Evolutionary conservation across 345 rosid species (phyloP).

Genomic region (Dimocarpus longan): DNA sequence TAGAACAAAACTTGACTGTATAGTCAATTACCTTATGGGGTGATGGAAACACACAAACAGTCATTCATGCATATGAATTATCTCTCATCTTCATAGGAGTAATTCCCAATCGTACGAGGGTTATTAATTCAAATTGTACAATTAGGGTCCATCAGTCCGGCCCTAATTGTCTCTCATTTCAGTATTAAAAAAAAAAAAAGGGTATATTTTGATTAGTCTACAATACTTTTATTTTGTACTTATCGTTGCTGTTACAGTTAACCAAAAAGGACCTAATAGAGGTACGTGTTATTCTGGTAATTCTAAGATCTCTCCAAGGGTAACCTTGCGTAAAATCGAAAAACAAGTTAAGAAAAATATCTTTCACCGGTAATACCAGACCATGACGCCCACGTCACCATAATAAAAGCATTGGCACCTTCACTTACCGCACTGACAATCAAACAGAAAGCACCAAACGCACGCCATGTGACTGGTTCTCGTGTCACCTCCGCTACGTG

Average conservation of each 20-base stretch:
- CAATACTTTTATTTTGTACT: too few species aligned
- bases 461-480: conserved; percentile 12
- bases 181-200: too few species aligned
- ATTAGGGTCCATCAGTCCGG: too few species aligned
- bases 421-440: conserved; percentile 12
- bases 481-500: conserved; percentile 11
- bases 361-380: neutral
- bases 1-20: too few species aligned
- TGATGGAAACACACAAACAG: too few species aligned
- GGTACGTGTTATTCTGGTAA: neutral
- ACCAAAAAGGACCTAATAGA: neutral
- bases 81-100: too few species aligned
- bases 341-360: neutral
- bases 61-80: too few species aligned
- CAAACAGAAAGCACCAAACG: neutral
- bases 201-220: too few species aligned
- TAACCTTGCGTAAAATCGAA: neutral
- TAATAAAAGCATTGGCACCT: conserved; percentile 1
- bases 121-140: too few species aligned
- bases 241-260: neutral
- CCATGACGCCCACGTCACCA: conserved; percentile 21
- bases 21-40: too few species aligned
- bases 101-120: too few species aligned
- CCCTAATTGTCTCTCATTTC: too few species aligned
- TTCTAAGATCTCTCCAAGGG: neutral